Conservation (phyloP, 805 yeast species). For the Pichia paraexigua region DNA sequence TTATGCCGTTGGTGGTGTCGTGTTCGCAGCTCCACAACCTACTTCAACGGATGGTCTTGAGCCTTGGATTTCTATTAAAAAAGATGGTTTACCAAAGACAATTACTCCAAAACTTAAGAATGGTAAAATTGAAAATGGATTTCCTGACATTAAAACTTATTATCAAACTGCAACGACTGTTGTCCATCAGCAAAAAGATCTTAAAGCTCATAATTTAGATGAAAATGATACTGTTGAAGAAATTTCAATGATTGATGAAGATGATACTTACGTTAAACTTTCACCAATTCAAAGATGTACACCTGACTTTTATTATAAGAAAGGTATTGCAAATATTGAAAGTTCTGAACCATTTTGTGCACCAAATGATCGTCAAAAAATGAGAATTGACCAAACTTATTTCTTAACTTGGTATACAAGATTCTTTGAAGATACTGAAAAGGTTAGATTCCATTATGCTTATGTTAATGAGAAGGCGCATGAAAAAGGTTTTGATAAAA, state of each 20-base stretch:
- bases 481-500: conserved; percentile 42
- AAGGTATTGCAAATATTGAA: conserved; percentile 49
- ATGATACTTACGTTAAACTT: conserved; percentile 58
- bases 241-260: conserved; percentile 53
- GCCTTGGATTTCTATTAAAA: conserved; percentile 75
- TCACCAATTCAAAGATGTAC: conserved; percentile 82
- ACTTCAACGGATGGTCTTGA: conserved; percentile 54
- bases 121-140: conserved; percentile 56
- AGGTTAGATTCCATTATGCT: conserved; percentile 61
- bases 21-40: conserved; percentile 64
- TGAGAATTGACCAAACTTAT: conserved; percentile 55
- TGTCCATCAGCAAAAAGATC: conserved; percentile 48
- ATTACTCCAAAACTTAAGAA: conserved; percentile 67
- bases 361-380: conserved; percentile 54
- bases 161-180: conserved; percentile 63
- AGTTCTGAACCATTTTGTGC: conserved; percentile 78
- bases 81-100: conserved; percentile 74
- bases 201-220: conserved; percentile 67
- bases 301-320: conserved; percentile 62
- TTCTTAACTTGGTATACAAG: conserved; percentile 77
- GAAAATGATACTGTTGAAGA: conserved; percentile 53
- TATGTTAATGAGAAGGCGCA: conserved; percentile 48
- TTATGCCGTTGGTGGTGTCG: conserved; percentile 54
- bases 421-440: conserved; percentile 51
- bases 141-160: conserved; percentile 69